Conservation (phyloP, 2,329 filamentous ascomycete genomes). For the Stemphylium vesicarium region DNA sequence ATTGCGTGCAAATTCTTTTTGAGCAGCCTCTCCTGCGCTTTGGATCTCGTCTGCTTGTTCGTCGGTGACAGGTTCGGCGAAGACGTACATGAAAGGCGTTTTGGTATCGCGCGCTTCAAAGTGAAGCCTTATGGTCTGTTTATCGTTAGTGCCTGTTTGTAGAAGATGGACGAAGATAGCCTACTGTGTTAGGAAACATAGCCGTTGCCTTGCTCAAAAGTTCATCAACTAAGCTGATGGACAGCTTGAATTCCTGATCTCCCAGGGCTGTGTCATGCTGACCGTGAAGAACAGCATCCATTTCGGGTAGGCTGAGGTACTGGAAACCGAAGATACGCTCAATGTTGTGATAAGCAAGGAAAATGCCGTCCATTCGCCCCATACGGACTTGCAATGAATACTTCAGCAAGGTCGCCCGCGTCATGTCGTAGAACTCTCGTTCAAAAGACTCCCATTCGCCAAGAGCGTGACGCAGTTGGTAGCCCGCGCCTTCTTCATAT, state of each 20-base stretch:
- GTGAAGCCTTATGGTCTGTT: constrained; percentile 74
- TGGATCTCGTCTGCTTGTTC: constrained; percentile 78
- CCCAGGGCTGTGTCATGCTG: constrained; percentile 71
- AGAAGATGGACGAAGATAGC: not conserved
- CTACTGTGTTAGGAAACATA: constrained; percentile 71
- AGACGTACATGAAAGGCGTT: constrained; percentile 81
- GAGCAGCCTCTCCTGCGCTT: constrained; percentile 65
- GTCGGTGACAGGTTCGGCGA: constrained; percentile 81
- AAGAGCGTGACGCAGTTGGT: constrained; percentile 78
- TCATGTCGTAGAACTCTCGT: constrained; percentile 96
- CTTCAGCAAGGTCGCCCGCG: constrained; percentile 90
- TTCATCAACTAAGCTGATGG: constrained; percentile 78
- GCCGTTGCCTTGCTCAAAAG: constrained; percentile 76
- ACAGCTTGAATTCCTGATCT: constrained; percentile 84
- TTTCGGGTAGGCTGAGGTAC: constrained; percentile 83
- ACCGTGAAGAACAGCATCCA: constrained; percentile 90
- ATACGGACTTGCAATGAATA: constrained; percentile 97
- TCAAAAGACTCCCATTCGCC: constrained; percentile 92
- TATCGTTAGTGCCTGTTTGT: constrained; percentile 12
- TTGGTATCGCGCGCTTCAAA: constrained; percentile 74
- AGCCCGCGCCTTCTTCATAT: constrained; percentile 78
- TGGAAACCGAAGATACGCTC: constrained; percentile 97
- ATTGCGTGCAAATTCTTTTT: constrained; percentile 71
- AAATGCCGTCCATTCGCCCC: constrained; percentile 98
- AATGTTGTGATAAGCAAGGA: constrained; percentile 95